Percentiles rank a stretch among this genome's conserved stretches.
Conservation (phyloP, 164 flowering plant species). For the Kingdonia uniflora region DNA sequence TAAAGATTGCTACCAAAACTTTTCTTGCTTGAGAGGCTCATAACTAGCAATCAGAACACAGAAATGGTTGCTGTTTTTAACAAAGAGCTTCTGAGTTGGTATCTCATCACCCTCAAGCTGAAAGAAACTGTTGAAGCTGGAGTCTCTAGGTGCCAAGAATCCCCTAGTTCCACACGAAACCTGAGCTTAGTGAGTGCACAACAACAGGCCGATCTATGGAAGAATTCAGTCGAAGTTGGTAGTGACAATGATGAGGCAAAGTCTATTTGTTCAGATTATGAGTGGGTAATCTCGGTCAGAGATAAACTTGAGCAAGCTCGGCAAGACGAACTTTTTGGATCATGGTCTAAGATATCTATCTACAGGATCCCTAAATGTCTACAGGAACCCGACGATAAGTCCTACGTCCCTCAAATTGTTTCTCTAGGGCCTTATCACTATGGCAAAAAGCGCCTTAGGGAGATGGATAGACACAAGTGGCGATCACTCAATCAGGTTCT, state of each 20-base stretch:
- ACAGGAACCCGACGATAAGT: constrained; percentile 37
- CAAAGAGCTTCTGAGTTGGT: constrained; percentile 30
- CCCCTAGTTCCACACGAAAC: constrained; percentile 4
- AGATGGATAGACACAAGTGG: constrained; percentile 69
- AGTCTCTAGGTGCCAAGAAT: constrained; percentile 5
- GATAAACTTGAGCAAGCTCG: constrained; percentile 54
- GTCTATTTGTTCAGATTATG: constrained; percentile 21
- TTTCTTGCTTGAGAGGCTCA: no score
- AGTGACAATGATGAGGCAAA: constrained; percentile 13
- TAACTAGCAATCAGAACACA: neutral
- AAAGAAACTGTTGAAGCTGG: constrained; percentile 22
- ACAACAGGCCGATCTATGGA: neutral
- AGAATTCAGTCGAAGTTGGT: neutral
- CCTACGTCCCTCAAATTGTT: constrained; percentile 53
- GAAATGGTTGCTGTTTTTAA: constrained; percentile 30
- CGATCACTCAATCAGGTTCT: constrained; percentile 37
- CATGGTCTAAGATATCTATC: constrained; percentile 47
- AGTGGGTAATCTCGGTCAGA: constrained; percentile 62
- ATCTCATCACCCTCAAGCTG: constrained; percentile 27
- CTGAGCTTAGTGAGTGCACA: constrained; percentile 3
- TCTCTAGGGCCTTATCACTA: constrained; percentile 74
- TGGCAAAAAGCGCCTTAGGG: constrained; percentile 30
- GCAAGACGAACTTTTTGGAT: constrained; percentile 41
- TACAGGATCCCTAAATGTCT: constrained; percentile 44
- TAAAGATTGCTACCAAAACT: no score